phyloP scores from a whole-genome alignment of 371 early-diverging fungal genomes.

The Mortierella sp. region DNA sequence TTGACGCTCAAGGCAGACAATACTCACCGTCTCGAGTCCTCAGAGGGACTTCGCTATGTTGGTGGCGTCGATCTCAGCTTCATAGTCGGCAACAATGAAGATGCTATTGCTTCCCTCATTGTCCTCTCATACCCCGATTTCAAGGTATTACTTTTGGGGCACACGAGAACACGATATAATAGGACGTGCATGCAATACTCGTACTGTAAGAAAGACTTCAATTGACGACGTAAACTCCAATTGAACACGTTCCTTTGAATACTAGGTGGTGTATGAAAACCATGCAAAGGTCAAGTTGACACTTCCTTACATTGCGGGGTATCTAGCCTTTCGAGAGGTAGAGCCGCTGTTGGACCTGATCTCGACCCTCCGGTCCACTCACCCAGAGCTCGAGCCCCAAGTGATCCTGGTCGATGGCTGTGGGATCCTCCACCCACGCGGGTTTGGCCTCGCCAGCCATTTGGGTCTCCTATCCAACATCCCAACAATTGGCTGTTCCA shows the following conservation, averaged over 20 bases:
- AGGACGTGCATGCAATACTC: too few species aligned
- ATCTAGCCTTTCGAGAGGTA: slow-evolving; percentile 91
- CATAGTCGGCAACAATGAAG: slow-evolving; percentile 66
- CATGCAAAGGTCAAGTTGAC: slow-evolving; percentile 69
- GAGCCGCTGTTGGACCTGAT: slow-evolving; percentile 72
- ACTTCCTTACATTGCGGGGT: slow-evolving; percentile 89
- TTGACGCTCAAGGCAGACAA: slow-evolving; percentile 23
- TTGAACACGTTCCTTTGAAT: too few species aligned
- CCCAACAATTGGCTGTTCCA: slow-evolving; percentile 90
- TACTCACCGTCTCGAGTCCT: slow-evolving; percentile 21
- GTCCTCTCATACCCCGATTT: slow-evolving; percentile 77
- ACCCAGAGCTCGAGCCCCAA: slow-evolving; percentile 78
- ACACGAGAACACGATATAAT: too few species aligned
- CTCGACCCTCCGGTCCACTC: slow-evolving; percentile 58
- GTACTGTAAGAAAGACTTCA: neutral
- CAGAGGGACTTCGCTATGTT: slow-evolving; percentile 68
- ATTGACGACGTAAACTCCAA: slow-evolving; percentile 3
- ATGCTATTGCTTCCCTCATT: slow-evolving; percentile 82
- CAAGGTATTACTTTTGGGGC: slow-evolving; percentile 41
- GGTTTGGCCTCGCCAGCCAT: slow-evolving; percentile 92
- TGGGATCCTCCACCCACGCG: slow-evolving; percentile 88
- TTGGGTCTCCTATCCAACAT: slow-evolving; percentile 79
- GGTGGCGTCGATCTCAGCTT: slow-evolving; percentile 93
- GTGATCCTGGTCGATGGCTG: slow-evolving; percentile 92
- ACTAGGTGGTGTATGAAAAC: slow-evolving; percentile 68